Base-by-base conservation (phyloP, 768 basidiomycete species). In the Goffeauzyma gilvescens region DNA sequence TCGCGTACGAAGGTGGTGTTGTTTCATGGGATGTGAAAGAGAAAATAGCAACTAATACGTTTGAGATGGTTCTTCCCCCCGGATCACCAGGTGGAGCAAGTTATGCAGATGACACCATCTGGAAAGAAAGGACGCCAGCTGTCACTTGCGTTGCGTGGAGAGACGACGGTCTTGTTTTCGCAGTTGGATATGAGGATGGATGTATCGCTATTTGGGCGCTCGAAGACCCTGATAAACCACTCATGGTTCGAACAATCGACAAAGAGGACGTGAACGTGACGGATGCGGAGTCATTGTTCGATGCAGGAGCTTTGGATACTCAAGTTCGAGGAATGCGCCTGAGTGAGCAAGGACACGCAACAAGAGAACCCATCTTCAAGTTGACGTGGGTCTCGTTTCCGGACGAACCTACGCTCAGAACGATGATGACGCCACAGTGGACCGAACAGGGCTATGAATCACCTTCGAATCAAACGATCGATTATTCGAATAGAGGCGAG, bases 201-300 rank as follows among this genome's bases (percentile, higher is more conserved):
- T 76, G 74, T 38, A 71, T 90, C 24, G 74, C 78, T 4, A 81
- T 87, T 58, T 86, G 83, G 78, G 76, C 80, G 0, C 65, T 77
- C 2, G 76, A 80, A 33, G 82, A 87, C 50, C 72, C 79, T 48
- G 76, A 78, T 44, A 73, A 73, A 40, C 79, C 84, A 0, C 64
- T 90, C 17, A 67, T 77, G 38, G 79, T 82, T 18, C 69, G 78
- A 32, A 86, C 83, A 1, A 57, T 86, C 35, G 61, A 60, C 14
- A 57, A 58, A 33, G 63, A 63, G 33, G 66, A 67, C 45, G 65
- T 68, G 23, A 65, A 69, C 48, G 50, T 66, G 24, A 58, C 66
- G 14, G 65, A 66, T 30, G 64, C 66, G 14, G 66, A 67, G 44
- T 58, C 63, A 30, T 49, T 68, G 1, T 67, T 66, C 46, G 57